A percentile compares a stretch with the other conserved stretches of the same genome.
Evolutionary conservation across 2,329 filamentous ascomycete genomes (phyloP).

Genomic region (Botrytis aclada): DNA sequence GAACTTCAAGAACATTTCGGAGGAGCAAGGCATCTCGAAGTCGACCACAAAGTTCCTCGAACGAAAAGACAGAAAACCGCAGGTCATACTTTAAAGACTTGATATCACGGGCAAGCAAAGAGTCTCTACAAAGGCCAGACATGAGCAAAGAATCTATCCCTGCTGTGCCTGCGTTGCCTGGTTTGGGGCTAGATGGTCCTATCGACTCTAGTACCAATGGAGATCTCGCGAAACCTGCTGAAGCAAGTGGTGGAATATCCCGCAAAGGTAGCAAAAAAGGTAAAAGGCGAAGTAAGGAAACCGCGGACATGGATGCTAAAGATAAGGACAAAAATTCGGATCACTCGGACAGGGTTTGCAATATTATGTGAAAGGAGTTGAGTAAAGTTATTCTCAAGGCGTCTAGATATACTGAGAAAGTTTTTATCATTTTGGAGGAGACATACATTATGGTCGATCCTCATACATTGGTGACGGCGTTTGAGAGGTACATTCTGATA

Average conservation of each 20-base stretch:
- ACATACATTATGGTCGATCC: not conserved
- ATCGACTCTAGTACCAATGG: slow-evolving; percentile 17
- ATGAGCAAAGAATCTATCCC: not conserved
- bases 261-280: slow-evolving; percentile 18
- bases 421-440: not conserved
- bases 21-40: slow-evolving; percentile 52
- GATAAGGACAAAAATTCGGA: slow-evolving; percentile 27
- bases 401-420: not conserved
- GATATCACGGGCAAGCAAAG: slow-evolving; percentile 34
- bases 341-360: slow-evolving; percentile 48
- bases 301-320: slow-evolving; percentile 28
- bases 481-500: not conserved
- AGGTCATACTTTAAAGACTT: slow-evolving; percentile 53
- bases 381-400: not conserved
- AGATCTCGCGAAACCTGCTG: slow-evolving; percentile 10
- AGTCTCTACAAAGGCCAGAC: slow-evolving; percentile 29
- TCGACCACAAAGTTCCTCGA: slow-evolving; percentile 56
- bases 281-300: slow-evolving; percentile 30
- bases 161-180: slow-evolving; percentile 9
- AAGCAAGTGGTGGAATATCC: not conserved
- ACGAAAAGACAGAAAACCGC: slow-evolving; percentile 56
- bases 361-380: slow-evolving; percentile 42
- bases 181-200: slow-evolving; percentile 10
- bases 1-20: slow-evolving; percentile 56
- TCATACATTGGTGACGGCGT: slow-evolving; percentile 6